These are phyloP conservation scores for Phtheirospermum japonicum DNA, from an alignment of 257 asterid species.

Conservation along the genomic window DNA sequence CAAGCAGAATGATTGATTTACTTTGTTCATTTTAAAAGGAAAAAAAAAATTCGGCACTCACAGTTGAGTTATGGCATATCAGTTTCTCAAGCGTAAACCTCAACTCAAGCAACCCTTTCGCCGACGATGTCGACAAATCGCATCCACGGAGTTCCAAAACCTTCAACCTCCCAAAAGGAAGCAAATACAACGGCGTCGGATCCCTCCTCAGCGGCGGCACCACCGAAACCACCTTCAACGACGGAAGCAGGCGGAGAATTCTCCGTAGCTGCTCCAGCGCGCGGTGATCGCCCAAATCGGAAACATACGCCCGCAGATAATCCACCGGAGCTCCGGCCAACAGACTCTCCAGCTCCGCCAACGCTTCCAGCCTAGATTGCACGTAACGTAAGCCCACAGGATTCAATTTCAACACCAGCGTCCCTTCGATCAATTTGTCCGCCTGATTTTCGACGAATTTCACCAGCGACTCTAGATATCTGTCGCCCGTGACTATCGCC, in stretches of 20 bases:
- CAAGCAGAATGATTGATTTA: not conserved
- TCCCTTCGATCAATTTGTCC: slow-evolving; percentile 72
- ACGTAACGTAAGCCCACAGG: slow-evolving; percentile 89
- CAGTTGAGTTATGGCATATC: too few relatives aligned
- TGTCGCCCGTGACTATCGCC: slow-evolving; percentile 83
- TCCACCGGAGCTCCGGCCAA: slow-evolving; percentile 92
- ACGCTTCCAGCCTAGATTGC: slow-evolving; percentile 77
- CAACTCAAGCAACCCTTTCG: too few relatives aligned
- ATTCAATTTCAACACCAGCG: slow-evolving; percentile 70
- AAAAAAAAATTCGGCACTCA: slow-evolving; percentile 44
- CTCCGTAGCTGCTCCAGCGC: slow-evolving; percentile 90
- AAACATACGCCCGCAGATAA: slow-evolving; percentile 85
- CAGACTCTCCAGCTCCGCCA: slow-evolving; percentile 81
- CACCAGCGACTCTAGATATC: slow-evolving; percentile 79
- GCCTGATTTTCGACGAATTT: slow-evolving; percentile 78
- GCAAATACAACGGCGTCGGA: slow-evolving; percentile 71
- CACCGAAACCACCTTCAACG: slow-evolving; percentile 75
- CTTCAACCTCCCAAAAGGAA: slow-evolving; percentile 72
- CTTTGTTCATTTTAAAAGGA: not conserved
- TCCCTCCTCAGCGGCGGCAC: slow-evolving; percentile 72
- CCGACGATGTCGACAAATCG: slow-evolving; percentile 80
- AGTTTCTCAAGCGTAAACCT: too few relatives aligned
- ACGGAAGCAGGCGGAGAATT: slow-evolving; percentile 68
- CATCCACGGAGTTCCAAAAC: slow-evolving; percentile 88
- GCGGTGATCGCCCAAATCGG: slow-evolving; percentile 94